These are phyloP conservation scores for Eleusine coracana DNA, from an alignment of 176 grass and related monocot genomes.

Conservation along the genomic window DNA sequence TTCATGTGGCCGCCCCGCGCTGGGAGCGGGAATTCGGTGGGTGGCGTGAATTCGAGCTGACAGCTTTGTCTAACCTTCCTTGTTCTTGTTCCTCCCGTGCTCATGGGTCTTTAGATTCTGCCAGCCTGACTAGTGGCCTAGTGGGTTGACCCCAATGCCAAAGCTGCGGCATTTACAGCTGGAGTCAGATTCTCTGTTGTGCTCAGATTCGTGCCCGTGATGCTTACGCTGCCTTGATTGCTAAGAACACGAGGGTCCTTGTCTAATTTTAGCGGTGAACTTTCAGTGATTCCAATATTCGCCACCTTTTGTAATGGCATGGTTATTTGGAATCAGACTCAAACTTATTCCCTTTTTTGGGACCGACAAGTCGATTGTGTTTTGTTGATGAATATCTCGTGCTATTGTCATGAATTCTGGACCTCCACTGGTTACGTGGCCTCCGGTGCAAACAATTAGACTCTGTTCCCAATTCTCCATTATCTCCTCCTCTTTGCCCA, in stretches of 20 bases:
- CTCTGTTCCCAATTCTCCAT: constrained; percentile 3
- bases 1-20: neutral
- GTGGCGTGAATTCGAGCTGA: constrained; percentile 1
- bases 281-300: neutral
- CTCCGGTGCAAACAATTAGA: neutral
- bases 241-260: neutral
- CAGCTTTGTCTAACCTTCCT: no score
- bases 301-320: neutral
- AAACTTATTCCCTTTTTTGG: neutral
- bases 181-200: neutral
- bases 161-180: neutral
- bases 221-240: neutral
- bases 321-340: neutral
- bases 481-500: neutral
- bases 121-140: neutral
- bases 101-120: constrained; percentile 13
- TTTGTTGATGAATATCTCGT: neutral
- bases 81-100: neutral
- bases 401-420: constrained; percentile 13
- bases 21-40: constrained; percentile 7
- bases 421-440: constrained; percentile 2
- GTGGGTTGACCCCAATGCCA: constrained; percentile 2
- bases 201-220: neutral
- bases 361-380: neutral
- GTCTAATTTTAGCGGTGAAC: neutral